Evolutionary conservation across 495 filamentous ascomycete genomes (phyloP).

Genomic region (Podospora didyma): DNA sequence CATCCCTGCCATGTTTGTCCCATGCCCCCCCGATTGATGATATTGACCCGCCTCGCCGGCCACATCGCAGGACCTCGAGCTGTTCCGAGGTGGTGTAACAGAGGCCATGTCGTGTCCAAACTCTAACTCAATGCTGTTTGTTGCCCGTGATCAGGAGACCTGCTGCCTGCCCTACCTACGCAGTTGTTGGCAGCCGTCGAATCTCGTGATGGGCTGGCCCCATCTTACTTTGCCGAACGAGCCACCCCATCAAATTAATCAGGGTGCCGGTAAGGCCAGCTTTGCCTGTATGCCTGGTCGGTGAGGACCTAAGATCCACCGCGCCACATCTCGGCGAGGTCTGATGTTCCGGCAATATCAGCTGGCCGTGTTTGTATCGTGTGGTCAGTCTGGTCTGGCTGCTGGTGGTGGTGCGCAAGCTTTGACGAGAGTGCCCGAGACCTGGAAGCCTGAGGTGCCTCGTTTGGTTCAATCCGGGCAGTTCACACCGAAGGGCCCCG

Average conservation of each 20-base stretch:
- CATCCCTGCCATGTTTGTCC: not conserved
- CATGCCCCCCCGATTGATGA: not conserved
- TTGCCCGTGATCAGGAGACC: too few species aligned
- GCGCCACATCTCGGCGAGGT: not conserved
- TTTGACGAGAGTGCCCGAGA: not conserved
- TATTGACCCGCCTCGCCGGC: not conserved
- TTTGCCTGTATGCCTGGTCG: not conserved
- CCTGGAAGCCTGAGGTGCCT: not conserved
- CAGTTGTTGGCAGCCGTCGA: too few species aligned
- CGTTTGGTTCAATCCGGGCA: not conserved
- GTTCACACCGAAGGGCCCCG: not conserved
- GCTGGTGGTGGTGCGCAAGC: not conserved
- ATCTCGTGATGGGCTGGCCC: too few species aligned
- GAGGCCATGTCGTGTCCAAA: too few species aligned
- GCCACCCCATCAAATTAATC: not conserved
- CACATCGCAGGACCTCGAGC: not conserved
- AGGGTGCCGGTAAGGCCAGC: not conserved
- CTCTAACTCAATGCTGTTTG: too few species aligned
- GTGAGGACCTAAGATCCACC: not conserved
- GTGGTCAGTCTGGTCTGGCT: too few species aligned
- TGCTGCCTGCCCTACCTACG: too few species aligned
- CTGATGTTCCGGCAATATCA: not conserved
- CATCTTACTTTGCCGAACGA: not conserved
- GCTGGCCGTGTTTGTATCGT: not conserved
- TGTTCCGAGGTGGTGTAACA: not conserved